A percentile compares a stretch with the other conserved stretches of the same genome.
Evolutionary conservation across 176 grass and related monocot species (phyloP).

Genomic region (Rhynchospora pubera): DNA sequence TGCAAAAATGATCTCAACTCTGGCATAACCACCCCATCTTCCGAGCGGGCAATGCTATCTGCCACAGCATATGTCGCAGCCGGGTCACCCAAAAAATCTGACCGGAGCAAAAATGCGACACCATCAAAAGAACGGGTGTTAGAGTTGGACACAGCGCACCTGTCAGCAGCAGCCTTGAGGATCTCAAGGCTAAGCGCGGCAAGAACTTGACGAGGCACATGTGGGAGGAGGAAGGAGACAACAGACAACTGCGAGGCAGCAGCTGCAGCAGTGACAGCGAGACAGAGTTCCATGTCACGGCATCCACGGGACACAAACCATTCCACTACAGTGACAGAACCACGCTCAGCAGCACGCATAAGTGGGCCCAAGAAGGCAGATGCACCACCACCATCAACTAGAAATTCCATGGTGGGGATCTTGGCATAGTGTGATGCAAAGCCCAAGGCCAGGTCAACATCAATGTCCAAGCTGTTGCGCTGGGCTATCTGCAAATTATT

Average conservation of each 20-base stretch:
- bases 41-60: conserved; percentile 55
- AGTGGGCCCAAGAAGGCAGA: conserved; percentile 73
- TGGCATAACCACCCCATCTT: conserved; percentile 54
- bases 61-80: conserved; percentile 79
- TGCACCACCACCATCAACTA: conserved; percentile 73
- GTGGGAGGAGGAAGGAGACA: conserved; percentile 69
- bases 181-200: conserved; percentile 74
- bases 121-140: conserved; percentile 44
- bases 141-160: conserved; percentile 35
- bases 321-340: conserved; percentile 67
- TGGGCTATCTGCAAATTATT: conserved; percentile 70
- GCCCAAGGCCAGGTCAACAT: conserved; percentile 88
- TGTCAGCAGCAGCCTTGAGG: conserved; percentile 92
- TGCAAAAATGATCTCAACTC: conserved; percentile 62
- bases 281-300: conserved; percentile 91
- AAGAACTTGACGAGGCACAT: conserved; percentile 73
- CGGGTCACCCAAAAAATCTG: conserved; percentile 60
- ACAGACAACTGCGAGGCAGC: conserved; percentile 57
- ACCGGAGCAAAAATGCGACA: conserved; percentile 78
- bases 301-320: conserved; percentile 84
- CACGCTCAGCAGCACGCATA: conserved; percentile 87
- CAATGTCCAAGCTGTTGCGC: conserved; percentile 88
- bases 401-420: conserved; percentile 78
- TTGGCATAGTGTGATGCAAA: conserved; percentile 88
- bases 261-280: conserved; percentile 78